Evolutionary conservation across 176 grass and related monocot species (phyloP), one percentile per base, ranked within the genome.

Genomic region (Tuctoria greenei): DNA sequence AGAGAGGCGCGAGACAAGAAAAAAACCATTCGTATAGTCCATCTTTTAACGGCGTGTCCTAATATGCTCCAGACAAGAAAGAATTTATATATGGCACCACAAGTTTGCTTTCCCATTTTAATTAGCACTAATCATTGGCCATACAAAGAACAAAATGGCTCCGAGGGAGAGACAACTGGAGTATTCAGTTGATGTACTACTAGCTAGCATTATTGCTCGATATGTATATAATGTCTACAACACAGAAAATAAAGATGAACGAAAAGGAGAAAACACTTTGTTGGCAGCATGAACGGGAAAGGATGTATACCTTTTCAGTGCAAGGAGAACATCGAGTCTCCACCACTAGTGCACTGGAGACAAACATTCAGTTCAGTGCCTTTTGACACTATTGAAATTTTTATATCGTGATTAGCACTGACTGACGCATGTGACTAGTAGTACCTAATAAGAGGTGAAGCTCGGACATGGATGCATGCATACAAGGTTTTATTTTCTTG

Each of bases 351-450:
- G 34, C 31, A 51, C 25, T 14, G 17, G 47, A 65, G 73, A 52
- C 56, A 84, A 76, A 75, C 43, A n/a, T 67, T 63, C 64, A 43
- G 23, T 77, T 60, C 66, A 44, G 25, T 46, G 50, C n/a, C 11
- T 74, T 79, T 60, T 21, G 35, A 31, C 52, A 57, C 27, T 17
- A 42, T 25, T 52, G 17, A 20, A 61, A 49, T 44, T 63, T 75
- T 69, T 71, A 21, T 35, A 14, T 0, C 42, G 17, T 7, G 40
- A 67, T 38, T 18, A 77, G 40, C 20, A 63, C 52, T 7, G 20
- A 55, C 20, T 6, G n/a, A 23, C 18, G 56, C 20, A 84, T 28
- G 28, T 38, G 68, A 78, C 58, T 18, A 52, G 10, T 25, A 54
- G 10, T 25, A 54, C 21, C 51, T 6, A 59, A 59, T 2, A 21